phyloP scores from a whole-genome alignment of 2,329 filamentous ascomycete genomes.

The Fusarium temperatum region DNA sequence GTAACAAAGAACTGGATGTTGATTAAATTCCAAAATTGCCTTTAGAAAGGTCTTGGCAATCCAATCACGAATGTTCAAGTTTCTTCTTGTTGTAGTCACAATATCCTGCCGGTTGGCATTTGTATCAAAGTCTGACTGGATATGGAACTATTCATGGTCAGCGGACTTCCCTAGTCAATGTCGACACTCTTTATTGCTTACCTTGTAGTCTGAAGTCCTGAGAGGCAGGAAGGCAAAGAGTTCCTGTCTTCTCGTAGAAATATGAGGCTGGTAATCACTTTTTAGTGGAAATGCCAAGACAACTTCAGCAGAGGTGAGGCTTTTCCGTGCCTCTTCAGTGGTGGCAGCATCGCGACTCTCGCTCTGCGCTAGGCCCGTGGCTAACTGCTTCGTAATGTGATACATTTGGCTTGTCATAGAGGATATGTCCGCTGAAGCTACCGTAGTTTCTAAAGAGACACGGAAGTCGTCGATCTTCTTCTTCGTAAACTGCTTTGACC shows the following conservation, averaged over 20 bases:
- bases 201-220: constrained; percentile 8
- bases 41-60: background rate
- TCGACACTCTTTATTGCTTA: background rate
- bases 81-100: constrained; percentile 14
- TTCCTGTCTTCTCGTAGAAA: background rate
- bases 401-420: background rate
- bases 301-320: constrained; percentile 6
- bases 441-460: constrained; percentile 2
- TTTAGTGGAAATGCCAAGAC: constrained; percentile 32
- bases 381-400: constrained; percentile 15
- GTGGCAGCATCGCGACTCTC: constrained; percentile 17
- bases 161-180: background rate
- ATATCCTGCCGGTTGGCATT: constrained; percentile 24
- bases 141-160: constrained; percentile 24
- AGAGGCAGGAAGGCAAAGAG: constrained; percentile 30
- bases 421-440: background rate
- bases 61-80: background rate
- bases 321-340: background rate
- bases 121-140: constrained; percentile 29
- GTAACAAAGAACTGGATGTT: constrained; percentile 19
- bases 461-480: background rate
- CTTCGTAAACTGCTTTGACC: constrained; percentile 8
- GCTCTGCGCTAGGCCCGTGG: background rate
- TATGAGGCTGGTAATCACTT: background rate
- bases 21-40: constrained; percentile 17